These are phyloP conservation scores for Microbotryomycetes sp. DNA, from an alignment of 1,284 basidiomycete species.

Conservation along the genomic window DNA sequence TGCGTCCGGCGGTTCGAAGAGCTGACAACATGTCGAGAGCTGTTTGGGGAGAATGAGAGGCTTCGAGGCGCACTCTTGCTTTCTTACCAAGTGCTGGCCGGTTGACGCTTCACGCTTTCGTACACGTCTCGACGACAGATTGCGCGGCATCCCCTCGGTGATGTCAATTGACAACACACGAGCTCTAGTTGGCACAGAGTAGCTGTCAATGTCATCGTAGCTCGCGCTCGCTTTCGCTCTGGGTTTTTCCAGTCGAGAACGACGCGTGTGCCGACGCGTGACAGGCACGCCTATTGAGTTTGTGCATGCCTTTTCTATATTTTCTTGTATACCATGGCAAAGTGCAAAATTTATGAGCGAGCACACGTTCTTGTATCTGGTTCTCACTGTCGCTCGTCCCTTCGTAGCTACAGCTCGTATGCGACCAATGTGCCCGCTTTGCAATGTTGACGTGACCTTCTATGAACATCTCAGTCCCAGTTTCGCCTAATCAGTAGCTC, in stretches of 20 bases:
- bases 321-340: too few relatives aligned
- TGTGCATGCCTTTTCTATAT: neutral
- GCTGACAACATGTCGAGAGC: constrained; percentile 21
- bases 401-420: too few relatives aligned
- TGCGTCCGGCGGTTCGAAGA: constrained; percentile 20
- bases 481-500: too few relatives aligned
- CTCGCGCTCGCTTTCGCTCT: constrained; percentile 32
- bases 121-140: neutral
- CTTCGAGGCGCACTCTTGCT: neutral
- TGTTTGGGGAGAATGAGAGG: neutral
- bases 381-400: neutral
- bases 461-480: too few relatives aligned
- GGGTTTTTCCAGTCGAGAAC: constrained; percentile 42
- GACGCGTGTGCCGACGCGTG: constrained; percentile 49
- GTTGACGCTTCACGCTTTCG: neutral
- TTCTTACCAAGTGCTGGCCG: neutral
- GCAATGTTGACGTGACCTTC: too few relatives aligned
- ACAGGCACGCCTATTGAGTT: neutral
- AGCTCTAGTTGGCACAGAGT: constrained; percentile 12
- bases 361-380: neutral
- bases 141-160: neutral
- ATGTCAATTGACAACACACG: neutral
- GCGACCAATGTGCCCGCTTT: too few relatives aligned
- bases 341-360: neutral
- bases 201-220: constrained; percentile 38